These are phyloP conservation scores for Telfairia occidentalis DNA, from an alignment of 331 rosid genomes.

Conservation along the genomic window DNA sequence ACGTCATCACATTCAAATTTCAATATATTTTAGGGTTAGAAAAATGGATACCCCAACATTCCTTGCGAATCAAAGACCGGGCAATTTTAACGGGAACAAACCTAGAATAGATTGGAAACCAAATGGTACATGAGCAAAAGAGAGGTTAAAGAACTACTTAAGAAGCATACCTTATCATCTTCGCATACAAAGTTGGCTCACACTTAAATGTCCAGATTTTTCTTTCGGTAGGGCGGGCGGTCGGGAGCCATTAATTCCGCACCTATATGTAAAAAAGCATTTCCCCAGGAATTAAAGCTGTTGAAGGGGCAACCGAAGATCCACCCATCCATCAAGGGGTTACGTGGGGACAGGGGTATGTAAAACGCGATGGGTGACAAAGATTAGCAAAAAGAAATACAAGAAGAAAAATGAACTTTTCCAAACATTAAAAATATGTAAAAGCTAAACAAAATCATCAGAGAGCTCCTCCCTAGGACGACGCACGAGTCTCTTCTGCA, in stretches of 20 bases:
- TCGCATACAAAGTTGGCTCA: not conserved
- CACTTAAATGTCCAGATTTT: not conserved
- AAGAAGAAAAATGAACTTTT: not conserved
- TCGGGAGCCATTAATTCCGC: not conserved
- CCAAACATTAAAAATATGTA: not conserved
- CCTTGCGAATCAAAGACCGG: too few species aligned
- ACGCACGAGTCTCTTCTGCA: slow-evolving; percentile 39
- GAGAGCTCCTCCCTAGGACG: slow-evolving; percentile 25
- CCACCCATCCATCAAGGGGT: not conserved
- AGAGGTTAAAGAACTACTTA: not conserved
- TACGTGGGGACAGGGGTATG: not conserved
- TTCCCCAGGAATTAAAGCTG: not conserved
- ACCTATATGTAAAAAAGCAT: not conserved
- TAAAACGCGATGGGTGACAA: not conserved
- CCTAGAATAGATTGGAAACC: too few species aligned
- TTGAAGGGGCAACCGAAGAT: not conserved
- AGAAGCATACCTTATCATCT: not conserved
- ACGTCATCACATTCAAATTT: not conserved
- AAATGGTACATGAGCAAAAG: too few species aligned
- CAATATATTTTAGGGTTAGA: too few species aligned
- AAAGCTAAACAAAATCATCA: slow-evolving; percentile 8
- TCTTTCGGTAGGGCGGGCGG: not conserved
- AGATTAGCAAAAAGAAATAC: slow-evolving; percentile 2
- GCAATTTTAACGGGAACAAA: too few species aligned
- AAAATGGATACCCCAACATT: too few species aligned